Base-by-base conservation (phyloP, 2,329 filamentous ascomycete genomes). In the Diaporthe ampelina region DNA sequence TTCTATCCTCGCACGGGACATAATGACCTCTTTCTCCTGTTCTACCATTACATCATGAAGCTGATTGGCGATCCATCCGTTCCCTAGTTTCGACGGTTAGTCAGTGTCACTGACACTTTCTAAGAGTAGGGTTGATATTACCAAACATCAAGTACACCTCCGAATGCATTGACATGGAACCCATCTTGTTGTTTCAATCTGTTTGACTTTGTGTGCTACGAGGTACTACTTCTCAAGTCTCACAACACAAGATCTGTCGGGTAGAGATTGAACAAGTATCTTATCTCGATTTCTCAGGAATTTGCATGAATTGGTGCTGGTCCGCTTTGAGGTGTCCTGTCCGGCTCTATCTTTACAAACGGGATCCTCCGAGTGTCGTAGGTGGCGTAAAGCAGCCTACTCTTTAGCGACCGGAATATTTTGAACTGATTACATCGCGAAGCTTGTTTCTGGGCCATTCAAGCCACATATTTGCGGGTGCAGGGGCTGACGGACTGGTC, bases 11-110 rank as follows among this genome's bases (percentile, higher is more conserved):
- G 37, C 59, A 13, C 35, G 4, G 15, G 59, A 65, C 59, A 65
- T 65, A 11, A 65, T 21, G 4, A 45, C 24, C 4, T 9, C n/a
- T n/a, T 65, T 40, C n/a, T 17, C 59, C 19, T 65, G 40, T 40
- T 6, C 59, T 4, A 65, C 35, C 59, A 65, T 21, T 40, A 65
- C 24, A 29, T 65, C 59, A 6, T 45, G 19, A 11, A 65, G 19
- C 19, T 65, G 40, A 29, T 65, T 65, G 59, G 59, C 59, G 13
- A 65, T 65, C 59, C 59, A 65, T 11, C 59, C 59, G 13, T 65
- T 65, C 2, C 59, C 59, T 65, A 45, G 19, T 21, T 48, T 21
- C 21, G 19, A 21, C 19, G 19, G 43, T 48, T 21, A 48, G 43
- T 48, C 0, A 48, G 2, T 7, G 21, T 48, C 5, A 48, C 9